Evolutionary conservation across 202 grass and related monocot genomes (phyloP), one percentile per base, ranked within the genome.

Genomic region (Cymbopogon flexuosus): DNA sequence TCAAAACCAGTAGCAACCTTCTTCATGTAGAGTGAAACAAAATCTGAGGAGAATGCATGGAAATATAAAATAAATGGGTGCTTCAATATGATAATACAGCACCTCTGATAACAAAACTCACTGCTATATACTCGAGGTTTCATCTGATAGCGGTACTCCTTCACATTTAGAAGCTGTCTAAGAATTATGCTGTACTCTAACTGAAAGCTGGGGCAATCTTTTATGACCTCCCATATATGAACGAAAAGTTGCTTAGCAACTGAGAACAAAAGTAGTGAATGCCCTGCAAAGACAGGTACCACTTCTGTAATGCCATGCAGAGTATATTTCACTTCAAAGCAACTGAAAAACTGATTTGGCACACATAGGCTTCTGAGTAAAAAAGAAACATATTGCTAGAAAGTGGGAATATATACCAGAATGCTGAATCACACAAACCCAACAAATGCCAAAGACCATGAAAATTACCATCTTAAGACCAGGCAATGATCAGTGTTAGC

Each of bases 61-160:
- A 83, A 78, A 85, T 62, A 27, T 27, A 27, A 27, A 27, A 27
- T 39, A 71, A 68, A 76, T 33, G 5, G 14, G 72, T 51, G 35
- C 49, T 52, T 47, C 57, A 14, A 65, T 65, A 56, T 70, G 30
- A 79, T 41, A 42, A 62, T 22, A 46, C 41, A 72, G 31, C 42
- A 31, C n/a, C 37, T 3, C 60, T 83, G 34, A 72, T 73, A 79
- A 58, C 12, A n/a, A 15, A 74, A 93, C 86, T 79, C 69, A 97
- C 94, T 85, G 73, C 76, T 85, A 84, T 98, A 98, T 83, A 72
- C 87, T 51, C 85, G 86, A 79, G 81, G 76, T 81, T 84, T 98
- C 81, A 98, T 92, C 76, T 93, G 90, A 81, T 89, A 98, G 16
- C 76, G 79, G 79, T 93, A 94, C 63, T 98, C 84, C 57, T 85